These are phyloP conservation scores for Didymella pinodella DNA, from an alignment of 2,329 filamentous ascomycete genomes.

Conservation along the genomic window DNA sequence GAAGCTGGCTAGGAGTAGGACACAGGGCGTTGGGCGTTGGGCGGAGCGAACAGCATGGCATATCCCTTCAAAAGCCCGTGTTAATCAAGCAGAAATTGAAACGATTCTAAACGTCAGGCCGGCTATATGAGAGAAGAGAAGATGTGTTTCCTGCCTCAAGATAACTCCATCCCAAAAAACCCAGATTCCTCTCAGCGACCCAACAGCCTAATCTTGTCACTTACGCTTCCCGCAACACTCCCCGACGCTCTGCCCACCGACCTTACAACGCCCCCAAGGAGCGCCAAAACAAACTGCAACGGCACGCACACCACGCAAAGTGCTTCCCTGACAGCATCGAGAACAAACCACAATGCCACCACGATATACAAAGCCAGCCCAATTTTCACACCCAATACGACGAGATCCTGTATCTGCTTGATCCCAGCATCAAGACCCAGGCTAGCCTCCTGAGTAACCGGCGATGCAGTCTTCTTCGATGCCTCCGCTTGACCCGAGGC, in stretches of 20 bases:
- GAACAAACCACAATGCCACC: slow-evolving; percentile 40
- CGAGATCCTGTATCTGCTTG: slow-evolving; percentile 30
- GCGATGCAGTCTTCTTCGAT: slow-evolving; percentile 19
- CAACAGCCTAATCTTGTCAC: slow-evolving; percentile 5
- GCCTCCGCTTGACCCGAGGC: background rate
- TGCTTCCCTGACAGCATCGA: slow-evolving; percentile 38
- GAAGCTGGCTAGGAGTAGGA: background rate
- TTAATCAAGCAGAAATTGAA: too few relatives aligned
- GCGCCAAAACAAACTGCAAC: slow-evolving; percentile 25
- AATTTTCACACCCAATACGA: slow-evolving; percentile 28
- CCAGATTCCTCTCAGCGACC: background rate
- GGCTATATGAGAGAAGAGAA: too few relatives aligned
- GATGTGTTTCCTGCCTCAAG: too few relatives aligned
- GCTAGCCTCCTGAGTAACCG: background rate
- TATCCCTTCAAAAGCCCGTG: too few relatives aligned
- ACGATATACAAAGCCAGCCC: slow-evolving; percentile 34
- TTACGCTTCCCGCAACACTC: background rate
- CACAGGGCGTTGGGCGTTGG: background rate
- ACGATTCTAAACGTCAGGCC: too few relatives aligned
- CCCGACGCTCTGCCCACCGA: slow-evolving; percentile 1
- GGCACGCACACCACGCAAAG: slow-evolving; percentile 35
- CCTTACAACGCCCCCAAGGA: slow-evolving; percentile 23
- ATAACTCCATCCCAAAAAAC: too few relatives aligned
- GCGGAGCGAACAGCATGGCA: too few relatives aligned
- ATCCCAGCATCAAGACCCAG: slow-evolving; percentile 34